phyloP scores from a whole-genome alignment of 768 basidiomycete species.

The Galerina marginata region DNA sequence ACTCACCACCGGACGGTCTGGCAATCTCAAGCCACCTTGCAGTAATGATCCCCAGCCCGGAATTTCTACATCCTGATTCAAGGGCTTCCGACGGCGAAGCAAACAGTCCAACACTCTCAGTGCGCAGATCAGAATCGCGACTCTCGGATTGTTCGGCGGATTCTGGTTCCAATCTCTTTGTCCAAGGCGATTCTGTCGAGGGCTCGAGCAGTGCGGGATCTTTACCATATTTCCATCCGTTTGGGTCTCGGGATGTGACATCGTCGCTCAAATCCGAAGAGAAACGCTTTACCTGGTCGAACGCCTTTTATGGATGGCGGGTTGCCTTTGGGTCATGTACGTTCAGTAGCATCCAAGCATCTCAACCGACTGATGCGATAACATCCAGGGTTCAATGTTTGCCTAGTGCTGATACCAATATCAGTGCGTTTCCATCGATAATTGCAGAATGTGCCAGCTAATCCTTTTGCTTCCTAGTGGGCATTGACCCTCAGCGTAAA shows the following conservation, averaged over 20 bases:
- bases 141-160: slow-evolving; percentile 18
- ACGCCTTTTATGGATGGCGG: slow-evolving; percentile 30
- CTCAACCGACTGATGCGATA: background rate
- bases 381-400: slow-evolving; percentile 68
- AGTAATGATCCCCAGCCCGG: background rate
- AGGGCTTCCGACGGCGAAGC: slow-evolving; percentile 2
- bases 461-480: slow-evolving; percentile 48
- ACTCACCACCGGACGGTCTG: background rate
- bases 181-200: slow-evolving; percentile 22
- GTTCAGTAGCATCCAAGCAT: background rate
- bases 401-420: slow-evolving; percentile 68
- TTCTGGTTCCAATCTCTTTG: slow-evolving; percentile 22
- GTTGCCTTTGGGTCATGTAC: slow-evolving; percentile 33
- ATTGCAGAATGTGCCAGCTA: background rate
- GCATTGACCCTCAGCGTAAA: slow-evolving; percentile 53
- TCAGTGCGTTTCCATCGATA: slow-evolving; percentile 51
- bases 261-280: slow-evolving; percentile 1
- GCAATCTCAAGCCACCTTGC: background rate
- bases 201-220: slow-evolving; percentile 13
- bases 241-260: slow-evolving; percentile 4
- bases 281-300: slow-evolving; percentile 9
- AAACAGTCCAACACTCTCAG: slow-evolving; percentile 4
- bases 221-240: slow-evolving; percentile 27
- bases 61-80: background rate
- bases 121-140: slow-evolving; percentile 15